A percentile compares a stretch with the other conserved stretches of the same genome.
Conservation (phyloP, 208 protist species). For the Trypanosoma lewisi region DNA sequence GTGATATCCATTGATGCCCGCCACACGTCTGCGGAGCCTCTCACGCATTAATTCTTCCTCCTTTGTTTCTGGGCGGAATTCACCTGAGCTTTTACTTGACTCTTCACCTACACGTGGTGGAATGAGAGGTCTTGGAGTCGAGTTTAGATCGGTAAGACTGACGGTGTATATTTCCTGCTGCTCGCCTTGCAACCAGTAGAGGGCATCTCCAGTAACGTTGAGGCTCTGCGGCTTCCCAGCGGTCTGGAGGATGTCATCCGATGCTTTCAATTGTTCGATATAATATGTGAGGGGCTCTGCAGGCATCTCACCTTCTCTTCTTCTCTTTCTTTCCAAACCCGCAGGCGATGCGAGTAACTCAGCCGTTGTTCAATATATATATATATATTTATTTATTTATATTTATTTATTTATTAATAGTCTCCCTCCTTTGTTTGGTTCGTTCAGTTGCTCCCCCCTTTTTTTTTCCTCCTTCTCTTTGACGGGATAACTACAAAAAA, state of each 20-base stretch:
- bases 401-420: too few species aligned
- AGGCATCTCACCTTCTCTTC: constrained; percentile 2
- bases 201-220: constrained; percentile 37
- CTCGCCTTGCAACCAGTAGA: constrained; percentile 84
- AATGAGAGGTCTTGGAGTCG: constrained; percentile 18
- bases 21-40: constrained; percentile 55
- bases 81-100: background rate
- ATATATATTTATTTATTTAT: too few species aligned
- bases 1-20: constrained; percentile 59
- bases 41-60: constrained; percentile 86
- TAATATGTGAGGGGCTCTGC: constrained; percentile 30
- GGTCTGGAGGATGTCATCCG: constrained; percentile 30
- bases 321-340: background rate
- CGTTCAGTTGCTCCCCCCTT: too few species aligned
- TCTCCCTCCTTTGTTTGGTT: too few species aligned
- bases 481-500: too few species aligned
- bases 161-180: constrained; percentile 63
- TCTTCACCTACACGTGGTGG: constrained; percentile 2
- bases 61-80: constrained; percentile 27
- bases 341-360: background rate
- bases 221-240: constrained; percentile 66
- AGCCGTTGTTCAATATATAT: too few species aligned
- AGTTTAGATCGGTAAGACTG: constrained; percentile 15
- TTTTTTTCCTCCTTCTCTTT: too few species aligned
- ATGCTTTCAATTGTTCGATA: constrained; percentile 42